Evolutionary conservation across 306 rosid species (phyloP), one percentile per base, ranked within the genome.

Genomic region (Trifolium subterraneum): DNA sequence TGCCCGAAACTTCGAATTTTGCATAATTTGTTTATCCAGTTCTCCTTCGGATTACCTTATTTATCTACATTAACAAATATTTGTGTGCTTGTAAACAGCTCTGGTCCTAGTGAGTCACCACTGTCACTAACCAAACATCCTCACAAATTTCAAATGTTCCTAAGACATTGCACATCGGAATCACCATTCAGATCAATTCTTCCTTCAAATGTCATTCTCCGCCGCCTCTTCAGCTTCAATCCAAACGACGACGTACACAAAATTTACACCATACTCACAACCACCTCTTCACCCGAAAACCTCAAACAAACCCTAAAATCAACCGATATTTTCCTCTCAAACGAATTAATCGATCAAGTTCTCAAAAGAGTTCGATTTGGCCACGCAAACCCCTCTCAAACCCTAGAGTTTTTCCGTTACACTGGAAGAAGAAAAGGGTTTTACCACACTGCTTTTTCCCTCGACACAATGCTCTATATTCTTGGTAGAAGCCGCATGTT

Each of bases 381-480:
- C 85, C 98, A 91, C 65, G 90, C 75, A 0, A 93, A 86, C 82
- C 97, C 97, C 10, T 80, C 66, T 15, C 94, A 86, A 59, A 84
- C 97, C 45, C 81, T 89, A 52, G 92, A 89, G n/a, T 89, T 93
- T 42, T 93, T 87, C 84, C 79, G 68, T 31, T 84, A 76, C 79
- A 84, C 96, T 7, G 94, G 74, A 2, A 19, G 64, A n/a, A 79
- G 96, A 65, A 86, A 79, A 88, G 94, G 97, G 39, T 91, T 93
- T 78, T 91, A 78, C 61, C 98, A 91, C 86, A 76, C 90, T 5
- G 39, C 87, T 0, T 84, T 80, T 61, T 89, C 98, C 15, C 39
- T 91, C 62, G 96, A 93, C 74, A 93, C 96, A 2, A 81, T 89
- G 89, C 96, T 93, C 62, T 89, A 93, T 68, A 82, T 89, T 18